Percentiles rank a stretch among this genome's conserved stretches.
Conservation (phyloP, 2,329 filamentous ascomycete species). For the Apiospora kogelbergensis region DNA sequence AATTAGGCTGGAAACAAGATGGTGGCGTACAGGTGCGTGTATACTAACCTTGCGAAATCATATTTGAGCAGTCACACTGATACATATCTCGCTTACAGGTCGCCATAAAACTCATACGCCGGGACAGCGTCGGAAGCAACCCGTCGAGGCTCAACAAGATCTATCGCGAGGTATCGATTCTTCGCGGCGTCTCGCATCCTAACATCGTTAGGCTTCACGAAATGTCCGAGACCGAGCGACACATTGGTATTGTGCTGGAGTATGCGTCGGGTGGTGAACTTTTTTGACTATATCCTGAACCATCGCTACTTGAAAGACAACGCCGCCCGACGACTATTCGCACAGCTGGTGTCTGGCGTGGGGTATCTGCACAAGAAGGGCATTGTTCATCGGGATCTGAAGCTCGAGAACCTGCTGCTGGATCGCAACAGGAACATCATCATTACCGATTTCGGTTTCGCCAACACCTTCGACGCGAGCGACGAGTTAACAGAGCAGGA, state of each 20-base stretch:
- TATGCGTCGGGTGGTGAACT: constrained; percentile 97
- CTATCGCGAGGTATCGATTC: constrained; percentile 91
- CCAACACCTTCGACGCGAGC: constrained; percentile 89
- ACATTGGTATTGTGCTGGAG: constrained; percentile 97
- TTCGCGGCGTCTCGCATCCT: constrained; percentile 84
- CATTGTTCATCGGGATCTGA: constrained; percentile 95
- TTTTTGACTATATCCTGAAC: constrained; percentile 94
- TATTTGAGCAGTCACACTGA: constrained; percentile 17
- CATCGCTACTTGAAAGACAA: constrained; percentile 96
- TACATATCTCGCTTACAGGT: constrained; percentile 53
- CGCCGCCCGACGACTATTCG: constrained; percentile 85
- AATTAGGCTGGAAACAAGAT: constrained; percentile 96
- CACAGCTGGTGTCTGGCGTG: constrained; percentile 92
- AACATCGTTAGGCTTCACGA: constrained; percentile 97
- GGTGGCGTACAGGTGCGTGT: constrained; percentile 73
- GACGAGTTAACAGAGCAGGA: constrained; percentile 91
- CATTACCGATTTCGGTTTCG: constrained; percentile 98
- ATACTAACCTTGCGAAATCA: not conserved
- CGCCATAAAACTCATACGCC: constrained; percentile 91
- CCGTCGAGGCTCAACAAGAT: constrained; percentile 92
- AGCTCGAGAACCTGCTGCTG: constrained; percentile 91
- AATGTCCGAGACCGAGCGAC: constrained; percentile 96
- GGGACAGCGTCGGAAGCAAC: constrained; percentile 86
- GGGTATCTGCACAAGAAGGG: constrained; percentile 98
- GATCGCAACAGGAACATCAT: constrained; percentile 99